These are phyloP conservation scores for Trichoderma sp. DNA, from an alignment of 2,329 filamentous ascomycete genomes.

Conservation along the genomic window DNA sequence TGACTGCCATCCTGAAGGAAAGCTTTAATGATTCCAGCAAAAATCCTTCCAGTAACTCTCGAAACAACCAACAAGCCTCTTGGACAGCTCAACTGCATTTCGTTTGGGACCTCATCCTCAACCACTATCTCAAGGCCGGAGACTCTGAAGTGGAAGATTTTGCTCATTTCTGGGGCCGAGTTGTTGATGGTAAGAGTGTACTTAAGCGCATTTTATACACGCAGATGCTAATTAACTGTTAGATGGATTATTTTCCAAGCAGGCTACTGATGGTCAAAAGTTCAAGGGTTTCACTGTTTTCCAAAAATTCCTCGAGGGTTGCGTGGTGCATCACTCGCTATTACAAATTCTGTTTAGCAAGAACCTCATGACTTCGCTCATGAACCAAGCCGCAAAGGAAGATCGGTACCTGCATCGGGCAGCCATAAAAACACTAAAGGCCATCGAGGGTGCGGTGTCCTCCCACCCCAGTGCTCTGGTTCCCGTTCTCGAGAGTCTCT, in stretches of 20 bases:
- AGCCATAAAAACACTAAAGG: conserved; percentile 71
- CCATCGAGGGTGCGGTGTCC: conserved; percentile 63
- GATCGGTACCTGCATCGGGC: conserved; percentile 78
- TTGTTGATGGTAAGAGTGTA: conserved; percentile 71
- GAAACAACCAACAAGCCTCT: conserved; percentile 61
- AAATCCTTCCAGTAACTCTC: conserved; percentile 41
- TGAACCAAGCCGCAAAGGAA: conserved; percentile 76
- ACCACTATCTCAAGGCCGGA: conserved; percentile 44
- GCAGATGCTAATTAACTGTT: conserved; percentile 25
- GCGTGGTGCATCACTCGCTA: conserved; percentile 45
- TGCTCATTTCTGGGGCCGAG: conserved; percentile 77
- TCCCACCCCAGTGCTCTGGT: conserved; percentile 57
- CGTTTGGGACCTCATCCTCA: conserved; percentile 80
- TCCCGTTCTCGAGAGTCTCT: conserved; percentile 62
- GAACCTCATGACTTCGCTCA: conserved; percentile 77
- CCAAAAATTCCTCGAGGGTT: conserved; percentile 64
- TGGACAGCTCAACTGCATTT: conserved; percentile 83
- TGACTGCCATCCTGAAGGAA: conserved; percentile 79
- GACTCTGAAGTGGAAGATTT: conserved; percentile 51
- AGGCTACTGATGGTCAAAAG: conserved; percentile 83
- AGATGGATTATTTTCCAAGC: conserved; percentile 81
- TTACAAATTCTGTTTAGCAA: conserved; percentile 69
- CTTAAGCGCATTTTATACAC: neutral
- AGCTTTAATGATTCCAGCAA: conserved; percentile 54
- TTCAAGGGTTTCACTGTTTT: conserved; percentile 89